Percentiles rank a stretch among this genome's conserved stretches.
Evolutionary conservation across 306 rosid species (phyloP).

Genomic region (Sechiopsis laciniata): DNA sequence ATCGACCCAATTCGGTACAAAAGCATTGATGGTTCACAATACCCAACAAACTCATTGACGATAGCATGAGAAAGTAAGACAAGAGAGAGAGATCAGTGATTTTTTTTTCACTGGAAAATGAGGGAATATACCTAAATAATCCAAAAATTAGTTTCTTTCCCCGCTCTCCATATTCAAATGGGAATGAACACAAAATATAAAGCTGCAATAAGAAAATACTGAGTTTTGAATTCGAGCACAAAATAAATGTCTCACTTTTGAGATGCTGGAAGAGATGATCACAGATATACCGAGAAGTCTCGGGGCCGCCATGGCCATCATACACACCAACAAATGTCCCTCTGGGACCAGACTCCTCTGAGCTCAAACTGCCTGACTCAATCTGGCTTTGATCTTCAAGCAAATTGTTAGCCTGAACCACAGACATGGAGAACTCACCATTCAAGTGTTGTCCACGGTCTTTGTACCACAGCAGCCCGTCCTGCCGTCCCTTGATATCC

Average conservation of each 20-base stretch:
- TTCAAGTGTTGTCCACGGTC: slow-evolving; percentile 42
- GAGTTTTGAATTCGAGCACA: slow-evolving; percentile 4
- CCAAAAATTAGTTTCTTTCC: slow-evolving; percentile 6
- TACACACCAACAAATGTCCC: slow-evolving; percentile 50
- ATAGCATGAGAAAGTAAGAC: not conserved
- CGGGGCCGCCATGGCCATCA: slow-evolving; percentile 57
- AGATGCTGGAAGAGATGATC: slow-evolving; percentile 48
- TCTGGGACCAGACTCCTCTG: slow-evolving; percentile 36
- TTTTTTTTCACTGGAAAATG: not conserved
- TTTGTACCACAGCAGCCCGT: slow-evolving; percentile 52
- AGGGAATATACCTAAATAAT: slow-evolving; percentile 12
- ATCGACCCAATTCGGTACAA: no score
- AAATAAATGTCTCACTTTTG: slow-evolving; percentile 32
- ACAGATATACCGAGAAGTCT: slow-evolving; percentile 42
- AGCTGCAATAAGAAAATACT: slow-evolving; percentile 11
- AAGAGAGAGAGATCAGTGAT: not conserved
- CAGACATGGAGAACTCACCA: slow-evolving; percentile 52
- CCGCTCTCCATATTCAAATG: slow-evolving; percentile 9
- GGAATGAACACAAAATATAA: slow-evolving; percentile 11
- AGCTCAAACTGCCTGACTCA: slow-evolving; percentile 45
- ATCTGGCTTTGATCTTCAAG: slow-evolving; percentile 56
- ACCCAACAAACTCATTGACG: not conserved
- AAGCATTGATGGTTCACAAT: not conserved
- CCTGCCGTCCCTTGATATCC: slow-evolving; percentile 37
- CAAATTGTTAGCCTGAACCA: slow-evolving; percentile 50